A percentile compares a stretch with the other conserved stretches of the same genome.
Conservation (phyloP, 2,329 filamentous ascomycete species). For the Trichoderma sp. region DNA sequence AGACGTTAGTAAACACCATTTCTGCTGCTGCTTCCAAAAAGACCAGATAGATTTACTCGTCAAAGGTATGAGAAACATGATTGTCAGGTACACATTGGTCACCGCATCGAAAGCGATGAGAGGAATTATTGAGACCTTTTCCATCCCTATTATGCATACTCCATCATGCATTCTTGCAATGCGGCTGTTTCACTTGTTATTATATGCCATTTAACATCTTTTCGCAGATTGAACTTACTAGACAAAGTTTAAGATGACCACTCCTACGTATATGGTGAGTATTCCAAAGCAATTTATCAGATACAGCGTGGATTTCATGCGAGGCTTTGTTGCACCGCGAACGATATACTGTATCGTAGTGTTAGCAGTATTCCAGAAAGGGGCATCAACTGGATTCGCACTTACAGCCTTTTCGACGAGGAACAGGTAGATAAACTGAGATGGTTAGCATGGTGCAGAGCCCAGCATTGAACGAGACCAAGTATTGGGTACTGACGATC, state of each 20-base stretch:
- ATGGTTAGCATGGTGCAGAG: background rate
- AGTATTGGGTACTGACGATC: slow-evolving; percentile 36
- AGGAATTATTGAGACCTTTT: slow-evolving; percentile 59
- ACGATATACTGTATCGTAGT: slow-evolving; percentile 53
- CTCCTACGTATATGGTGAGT: slow-evolving; percentile 46
- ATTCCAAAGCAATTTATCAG: slow-evolving; percentile 63
- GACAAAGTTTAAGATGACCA: slow-evolving; percentile 61
- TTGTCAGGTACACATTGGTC: slow-evolving; percentile 64
- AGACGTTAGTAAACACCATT: background rate
- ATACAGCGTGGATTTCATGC: slow-evolving; percentile 60
- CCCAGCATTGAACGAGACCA: background rate
- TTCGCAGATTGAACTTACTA: slow-evolving; percentile 48
- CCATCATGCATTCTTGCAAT: slow-evolving; percentile 57
- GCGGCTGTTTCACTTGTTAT: slow-evolving; percentile 44
- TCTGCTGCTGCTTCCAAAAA: background rate
- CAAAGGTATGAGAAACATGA: slow-evolving; percentile 63
- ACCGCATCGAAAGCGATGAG: slow-evolving; percentile 62
- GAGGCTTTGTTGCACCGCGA: slow-evolving; percentile 51
- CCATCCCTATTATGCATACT: slow-evolving; percentile 63
- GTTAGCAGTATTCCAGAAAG: background rate
- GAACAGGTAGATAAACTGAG: slow-evolving; percentile 62
- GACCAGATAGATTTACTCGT: slow-evolving; percentile 43
- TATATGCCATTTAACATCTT: too few relatives aligned
- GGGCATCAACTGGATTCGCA: slow-evolving; percentile 24
- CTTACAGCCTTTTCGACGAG: slow-evolving; percentile 64